Evolutionary conservation across 2,329 filamentous ascomycete species (phyloP), one percentile per base, ranked within the genome.

Genomic region (Thielaviopsis punctulata): DNA sequence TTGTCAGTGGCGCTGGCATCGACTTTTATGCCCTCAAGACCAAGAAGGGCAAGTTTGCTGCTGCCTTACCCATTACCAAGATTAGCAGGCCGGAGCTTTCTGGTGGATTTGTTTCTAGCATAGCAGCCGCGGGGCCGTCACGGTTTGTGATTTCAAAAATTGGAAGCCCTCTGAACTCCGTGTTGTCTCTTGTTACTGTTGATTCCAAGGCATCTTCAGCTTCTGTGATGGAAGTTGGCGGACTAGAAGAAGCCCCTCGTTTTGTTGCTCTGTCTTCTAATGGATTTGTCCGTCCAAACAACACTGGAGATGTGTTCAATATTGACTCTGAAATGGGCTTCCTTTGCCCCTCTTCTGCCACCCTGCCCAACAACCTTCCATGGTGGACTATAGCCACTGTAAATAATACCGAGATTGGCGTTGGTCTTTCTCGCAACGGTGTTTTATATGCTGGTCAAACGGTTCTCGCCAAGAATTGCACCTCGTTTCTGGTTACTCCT

Each of bases 401-500:
- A 6, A 66, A 68, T 6, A 64, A 63, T 3, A 60, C 68, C 39
- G 58, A 69, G 8, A 60, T 75, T 44, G 70, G 69, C 2, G 68
- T 78, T 60, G 84, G 86, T 1, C 68, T 95, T 57, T 84, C 87
- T 3, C 75, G 77, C 47, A 83, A 79, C 52, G 92, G 92, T 0
- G 74, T 82, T 51, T 69, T 98, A 0, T 93, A 85, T 62, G 86
- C 83, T 41, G 85, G 89, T 62, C 79, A 81, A 2, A 77, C 75
- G 15, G 70, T 84, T 4, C 69, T 95, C 45, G 78, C 82, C 13
- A 87, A 85, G 64, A 94, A 92, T 59, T 95, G 88, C 65, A 96
- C 90, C 0, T 98, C 92, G 0, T 96, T 95, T 60, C 64, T 88
- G 5, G 68, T 89, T 23, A 95, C 90, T 0, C 72, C 80, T 0